A percentile compares a stretch with the other conserved stretches of the same genome.
Conservation (phyloP, 1,139 yeast species). For the Taphrina confusa region DNA sequence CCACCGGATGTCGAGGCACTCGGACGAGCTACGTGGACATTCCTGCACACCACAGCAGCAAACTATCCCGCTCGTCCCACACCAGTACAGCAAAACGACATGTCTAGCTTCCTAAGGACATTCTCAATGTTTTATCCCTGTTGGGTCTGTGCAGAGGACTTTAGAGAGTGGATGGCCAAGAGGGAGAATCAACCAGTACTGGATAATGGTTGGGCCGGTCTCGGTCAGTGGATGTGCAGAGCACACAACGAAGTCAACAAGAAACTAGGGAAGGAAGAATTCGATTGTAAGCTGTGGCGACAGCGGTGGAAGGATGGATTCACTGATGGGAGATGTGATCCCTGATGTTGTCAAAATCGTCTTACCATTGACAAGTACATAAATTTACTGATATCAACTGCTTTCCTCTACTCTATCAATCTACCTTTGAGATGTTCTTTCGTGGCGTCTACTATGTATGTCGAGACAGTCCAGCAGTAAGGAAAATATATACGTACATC, state of each 20-base stretch:
- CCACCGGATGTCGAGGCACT: constrained; percentile 86
- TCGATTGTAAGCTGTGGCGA: constrained; percentile 87
- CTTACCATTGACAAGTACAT: too few relatives aligned
- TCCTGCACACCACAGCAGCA: constrained; percentile 88
- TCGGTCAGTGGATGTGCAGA: constrained; percentile 89
- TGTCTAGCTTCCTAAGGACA: constrained; percentile 66
- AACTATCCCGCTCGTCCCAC: constrained; percentile 75
- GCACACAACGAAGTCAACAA: constrained; percentile 90
- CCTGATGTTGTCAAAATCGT: constrained; percentile 1
- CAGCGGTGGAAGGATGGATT: constrained; percentile 65
- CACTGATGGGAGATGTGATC: constrained; percentile 42
- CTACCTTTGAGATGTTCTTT: too few relatives aligned
- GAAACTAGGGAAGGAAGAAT: constrained; percentile 79
- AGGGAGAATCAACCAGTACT: constrained; percentile 64
- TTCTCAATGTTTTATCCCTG: constrained; percentile 90
- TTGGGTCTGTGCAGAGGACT: constrained; percentile 89
- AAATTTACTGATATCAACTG: too few relatives aligned
- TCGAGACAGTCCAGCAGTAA: too few relatives aligned
- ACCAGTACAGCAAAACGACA: constrained; percentile 63
- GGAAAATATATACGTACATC: too few relatives aligned
- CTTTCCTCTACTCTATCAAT: too few relatives aligned
- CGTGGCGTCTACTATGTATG: too few relatives aligned
- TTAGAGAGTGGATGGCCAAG: constrained; percentile 60
- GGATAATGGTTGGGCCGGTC: constrained; percentile 63
- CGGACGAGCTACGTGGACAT: constrained; percentile 90